Evolutionary conservation across 1,284 basidiomycete species (phyloP).

Genomic region (Kalmanozyma brasiliensis): DNA sequence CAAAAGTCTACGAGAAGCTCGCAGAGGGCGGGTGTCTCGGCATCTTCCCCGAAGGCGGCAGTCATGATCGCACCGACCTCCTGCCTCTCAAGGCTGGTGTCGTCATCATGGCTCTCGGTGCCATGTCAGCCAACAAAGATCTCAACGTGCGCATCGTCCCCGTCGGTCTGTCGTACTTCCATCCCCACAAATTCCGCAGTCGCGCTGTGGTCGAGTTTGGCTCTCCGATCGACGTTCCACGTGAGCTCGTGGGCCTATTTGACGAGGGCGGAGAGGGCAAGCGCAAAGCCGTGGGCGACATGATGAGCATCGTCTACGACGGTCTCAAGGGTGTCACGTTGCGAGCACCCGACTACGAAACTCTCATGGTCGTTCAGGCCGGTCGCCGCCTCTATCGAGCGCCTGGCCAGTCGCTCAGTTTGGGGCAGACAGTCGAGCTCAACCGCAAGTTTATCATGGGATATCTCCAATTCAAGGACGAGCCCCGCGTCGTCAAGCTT

Average conservation of each 20-base stretch:
- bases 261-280: conserved; percentile 89
- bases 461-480: conserved; percentile 90
- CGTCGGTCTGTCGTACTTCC: conserved; percentile 68
- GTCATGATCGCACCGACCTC: conserved; percentile 67
- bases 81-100: conserved; percentile 67
- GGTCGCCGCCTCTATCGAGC: conserved; percentile 92
- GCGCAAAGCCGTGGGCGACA: conserved; percentile 86
- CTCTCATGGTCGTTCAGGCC: conserved; percentile 97
- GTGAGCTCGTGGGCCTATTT: conserved; percentile 86
- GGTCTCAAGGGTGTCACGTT: conserved; percentile 97
- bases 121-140: conserved; percentile 65
- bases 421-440: conserved; percentile 96
- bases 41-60: conserved; percentile 67
- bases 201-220: conserved; percentile 92
- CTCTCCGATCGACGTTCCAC: conserved; percentile 85
- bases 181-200: conserved; percentile 68
- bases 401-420: conserved; percentile 90
- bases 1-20: conserved; percentile 87
- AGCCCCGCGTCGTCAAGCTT: conserved; percentile 86
- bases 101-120: conserved; percentile 68
- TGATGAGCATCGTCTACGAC: conserved; percentile 92
- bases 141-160: conserved; percentile 67
- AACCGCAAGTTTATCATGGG: conserved; percentile 95
- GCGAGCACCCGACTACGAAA: conserved; percentile 95
- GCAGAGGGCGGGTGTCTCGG: conserved; percentile 82